Evolutionary conservation across 371 early-diverging fungal genomes (phyloP).

Genomic region (Quaeritorhiza haematococci): DNA sequence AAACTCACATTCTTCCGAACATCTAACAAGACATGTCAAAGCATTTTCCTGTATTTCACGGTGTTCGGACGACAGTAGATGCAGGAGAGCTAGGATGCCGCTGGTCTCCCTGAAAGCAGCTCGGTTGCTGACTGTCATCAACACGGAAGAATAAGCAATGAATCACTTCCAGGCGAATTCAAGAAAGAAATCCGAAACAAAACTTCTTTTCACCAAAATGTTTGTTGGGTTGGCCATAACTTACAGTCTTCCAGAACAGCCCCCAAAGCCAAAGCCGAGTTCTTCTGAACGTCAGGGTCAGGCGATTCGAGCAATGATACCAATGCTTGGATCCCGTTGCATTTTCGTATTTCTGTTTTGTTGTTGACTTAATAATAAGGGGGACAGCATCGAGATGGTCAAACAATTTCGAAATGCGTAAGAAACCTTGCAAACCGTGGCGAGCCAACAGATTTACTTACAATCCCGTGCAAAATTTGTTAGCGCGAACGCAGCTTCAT

Average conservation of each 20-base stretch:
- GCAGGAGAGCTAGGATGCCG: conserved; percentile 40
- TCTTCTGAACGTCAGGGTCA: conserved; percentile 52
- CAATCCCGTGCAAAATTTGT: conserved; percentile 46
- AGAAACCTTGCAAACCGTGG: neutral
- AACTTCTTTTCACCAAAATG: too few species aligned
- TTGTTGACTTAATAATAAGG: conserved; percentile 28
- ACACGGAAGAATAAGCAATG: neutral
- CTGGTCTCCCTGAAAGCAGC: conserved; percentile 39
- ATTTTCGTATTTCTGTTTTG: conserved; percentile 44
- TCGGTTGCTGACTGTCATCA: conserved; percentile 29
- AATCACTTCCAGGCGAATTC: neutral
- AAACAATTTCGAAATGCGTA: neutral
- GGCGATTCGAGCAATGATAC: conserved; percentile 37
- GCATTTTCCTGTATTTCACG: conserved; percentile 47
- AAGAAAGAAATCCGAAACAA: neutral
- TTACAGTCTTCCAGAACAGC: conserved; percentile 45
- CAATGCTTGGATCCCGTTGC: conserved; percentile 44
- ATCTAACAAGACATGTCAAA: conserved; percentile 31
- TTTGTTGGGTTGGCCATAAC: neutral
- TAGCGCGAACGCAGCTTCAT: conserved; percentile 46
- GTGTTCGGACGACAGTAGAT: conserved; percentile 41
- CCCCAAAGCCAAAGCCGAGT: conserved; percentile 36
- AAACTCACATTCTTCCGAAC: conserved; percentile 42
- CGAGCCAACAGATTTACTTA: conserved; percentile 12
- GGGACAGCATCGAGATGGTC: neutral